phyloP scores from a whole-genome alignment of 805 yeast genomes.

The Lipomyces chichibuensis region DNA sequence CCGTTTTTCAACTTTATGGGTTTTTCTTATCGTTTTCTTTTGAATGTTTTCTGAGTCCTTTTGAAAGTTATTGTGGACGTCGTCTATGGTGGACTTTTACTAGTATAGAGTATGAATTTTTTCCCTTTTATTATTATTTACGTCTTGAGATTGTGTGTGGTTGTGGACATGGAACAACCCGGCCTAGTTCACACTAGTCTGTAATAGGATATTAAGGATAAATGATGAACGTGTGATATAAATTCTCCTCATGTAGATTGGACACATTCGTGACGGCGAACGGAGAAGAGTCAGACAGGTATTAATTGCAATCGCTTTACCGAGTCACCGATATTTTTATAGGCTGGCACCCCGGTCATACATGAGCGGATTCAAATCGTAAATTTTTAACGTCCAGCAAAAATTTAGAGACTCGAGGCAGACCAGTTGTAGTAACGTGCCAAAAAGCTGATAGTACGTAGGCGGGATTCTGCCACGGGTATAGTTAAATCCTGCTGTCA shows the following conservation, averaged over 20 bases:
- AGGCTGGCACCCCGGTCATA: too few species aligned
- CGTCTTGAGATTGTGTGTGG: background rate
- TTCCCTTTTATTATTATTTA: background rate
- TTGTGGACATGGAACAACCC: background rate
- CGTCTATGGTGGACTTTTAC: background rate
- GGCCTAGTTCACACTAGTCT: background rate
- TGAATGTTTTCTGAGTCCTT: background rate
- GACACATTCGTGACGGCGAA: too few species aligned
- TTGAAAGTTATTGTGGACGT: background rate
- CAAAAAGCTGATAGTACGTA: too few species aligned
- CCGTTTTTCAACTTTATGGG: background rate
- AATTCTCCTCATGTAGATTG: too few species aligned
- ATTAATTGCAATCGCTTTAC: background rate
- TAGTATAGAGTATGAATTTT: background rate
- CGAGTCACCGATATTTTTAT: too few species aligned
- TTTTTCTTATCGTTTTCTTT: background rate
- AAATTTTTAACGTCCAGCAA: too few species aligned
- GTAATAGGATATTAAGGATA: background rate
- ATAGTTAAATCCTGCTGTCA: too few species aligned
- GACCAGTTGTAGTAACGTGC: too few species aligned
- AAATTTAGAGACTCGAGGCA: too few species aligned
- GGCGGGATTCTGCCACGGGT: too few species aligned
- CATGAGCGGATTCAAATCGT: too few species aligned
- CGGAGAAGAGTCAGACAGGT: background rate
- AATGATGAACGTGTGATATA: background rate